A percentile compares a stretch with the other conserved stretches of the same genome.
Conservation (phyloP, 176 grass and related monocot genomes). For the Carex cristatella region DNA sequence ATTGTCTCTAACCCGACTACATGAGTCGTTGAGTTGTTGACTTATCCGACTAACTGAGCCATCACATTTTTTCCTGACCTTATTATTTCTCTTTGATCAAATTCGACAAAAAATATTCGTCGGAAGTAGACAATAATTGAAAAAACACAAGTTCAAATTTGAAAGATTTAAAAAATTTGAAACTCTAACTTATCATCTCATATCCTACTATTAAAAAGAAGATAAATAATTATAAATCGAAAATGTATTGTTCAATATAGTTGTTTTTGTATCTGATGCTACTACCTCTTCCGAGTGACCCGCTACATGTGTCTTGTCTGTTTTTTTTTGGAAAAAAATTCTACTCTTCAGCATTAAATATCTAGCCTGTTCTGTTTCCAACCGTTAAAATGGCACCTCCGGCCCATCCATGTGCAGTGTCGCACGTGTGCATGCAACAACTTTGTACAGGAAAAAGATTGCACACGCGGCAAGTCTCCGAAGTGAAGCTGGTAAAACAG, state of each 20-base stretch:
- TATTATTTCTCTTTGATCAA: no score
- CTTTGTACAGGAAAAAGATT: background rate
- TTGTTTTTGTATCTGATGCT: background rate
- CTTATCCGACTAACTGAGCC: no score
- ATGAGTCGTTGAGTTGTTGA: no score
- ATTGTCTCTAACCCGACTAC: no score
- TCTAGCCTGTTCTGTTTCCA: background rate
- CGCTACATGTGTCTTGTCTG: background rate
- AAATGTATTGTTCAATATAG: background rate
- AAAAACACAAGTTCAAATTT: no score
- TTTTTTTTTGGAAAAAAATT: background rate
- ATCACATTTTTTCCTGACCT: no score
- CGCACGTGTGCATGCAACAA: conserved; percentile 14
- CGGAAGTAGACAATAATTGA: no score
- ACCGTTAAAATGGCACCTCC: background rate
- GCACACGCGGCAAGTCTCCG: background rate
- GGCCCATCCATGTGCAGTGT: background rate
- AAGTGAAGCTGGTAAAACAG: background rate
- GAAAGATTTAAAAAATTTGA: background rate
- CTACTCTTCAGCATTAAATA: background rate
- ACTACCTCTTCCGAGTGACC: background rate
- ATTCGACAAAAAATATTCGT: no score
- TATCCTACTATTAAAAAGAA: background rate
- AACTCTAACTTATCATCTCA: background rate
- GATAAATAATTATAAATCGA: no score